These are phyloP conservation scores for Euphorbia schlechtendalii DNA, from an alignment of 441 rosid species.

Conservation along the genomic window DNA sequence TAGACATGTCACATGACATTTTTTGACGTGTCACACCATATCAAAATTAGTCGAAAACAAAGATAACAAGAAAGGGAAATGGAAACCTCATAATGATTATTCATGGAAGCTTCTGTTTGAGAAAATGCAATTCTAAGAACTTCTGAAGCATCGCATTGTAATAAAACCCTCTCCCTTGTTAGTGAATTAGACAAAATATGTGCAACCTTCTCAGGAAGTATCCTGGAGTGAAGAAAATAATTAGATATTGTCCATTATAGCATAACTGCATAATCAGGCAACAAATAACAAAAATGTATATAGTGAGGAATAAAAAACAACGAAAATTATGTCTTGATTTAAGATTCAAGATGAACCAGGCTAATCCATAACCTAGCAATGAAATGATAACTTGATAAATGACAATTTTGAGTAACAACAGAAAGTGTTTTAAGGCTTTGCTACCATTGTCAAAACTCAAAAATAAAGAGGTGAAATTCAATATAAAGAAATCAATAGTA, in stretches of 20 bases:
- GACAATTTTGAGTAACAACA: no score
- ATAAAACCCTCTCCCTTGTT: conserved; percentile 11
- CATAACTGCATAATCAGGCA: not conserved
- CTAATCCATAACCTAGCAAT: not conserved
- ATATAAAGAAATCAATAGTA: not conserved
- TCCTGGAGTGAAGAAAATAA: conserved; percentile 35
- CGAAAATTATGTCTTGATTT: not conserved
- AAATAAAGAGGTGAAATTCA: not conserved
- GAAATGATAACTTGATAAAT: no score
- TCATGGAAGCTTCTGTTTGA: not conserved
- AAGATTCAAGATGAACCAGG: not conserved
- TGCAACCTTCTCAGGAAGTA: conserved; percentile 72
- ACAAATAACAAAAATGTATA: not conserved
- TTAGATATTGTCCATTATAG: not conserved
- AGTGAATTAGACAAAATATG: conserved; percentile 62
- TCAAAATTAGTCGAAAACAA: not conserved
- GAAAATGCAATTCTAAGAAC: not conserved
- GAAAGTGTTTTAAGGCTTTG: not conserved
- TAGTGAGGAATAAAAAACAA: not conserved
- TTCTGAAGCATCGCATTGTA: no score
- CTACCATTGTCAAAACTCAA: not conserved
- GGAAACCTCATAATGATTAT: conserved; percentile 68
- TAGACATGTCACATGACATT: no score
- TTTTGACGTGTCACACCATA: not conserved
- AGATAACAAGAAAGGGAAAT: conserved; percentile 12